phyloP scores from a whole-genome alignment of 345 rosid genomes.

The Ceriops tagal region DNA sequence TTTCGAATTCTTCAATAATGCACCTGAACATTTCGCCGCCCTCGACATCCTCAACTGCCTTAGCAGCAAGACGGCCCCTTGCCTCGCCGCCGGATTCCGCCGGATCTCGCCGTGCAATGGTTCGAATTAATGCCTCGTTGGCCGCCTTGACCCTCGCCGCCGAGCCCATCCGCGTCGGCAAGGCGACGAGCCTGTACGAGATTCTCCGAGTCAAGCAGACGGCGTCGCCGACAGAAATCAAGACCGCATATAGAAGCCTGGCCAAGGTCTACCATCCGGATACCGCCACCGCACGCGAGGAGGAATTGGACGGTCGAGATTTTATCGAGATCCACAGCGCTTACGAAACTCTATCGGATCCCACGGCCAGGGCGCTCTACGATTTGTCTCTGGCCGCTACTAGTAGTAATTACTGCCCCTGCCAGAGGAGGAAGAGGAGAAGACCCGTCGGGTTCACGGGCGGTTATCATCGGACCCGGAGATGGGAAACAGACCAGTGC shows the following conservation, averaged over 20 bases:
- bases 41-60: too few relatives aligned
- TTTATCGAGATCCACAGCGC: constrained; percentile 74
- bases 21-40: too few relatives aligned
- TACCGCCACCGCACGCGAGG: constrained; percentile 24
- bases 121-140: constrained; percentile 4
- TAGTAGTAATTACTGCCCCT: background rate
- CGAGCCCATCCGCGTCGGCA: background rate
- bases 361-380: constrained; percentile 61
- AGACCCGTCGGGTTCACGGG: constrained; percentile 16
- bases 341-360: constrained; percentile 70
- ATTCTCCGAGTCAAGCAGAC: constrained; percentile 20
- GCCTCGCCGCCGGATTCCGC: background rate
- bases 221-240: constrained; percentile 18
- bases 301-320: constrained; percentile 43
- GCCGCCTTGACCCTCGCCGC: background rate
- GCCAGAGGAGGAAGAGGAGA: background rate
- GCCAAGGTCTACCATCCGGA: constrained; percentile 69
- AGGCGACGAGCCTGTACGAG: constrained; percentile 18
- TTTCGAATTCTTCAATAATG: too few relatives aligned
- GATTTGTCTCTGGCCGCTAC: constrained; percentile 45
- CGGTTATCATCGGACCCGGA: constrained; percentile 40
- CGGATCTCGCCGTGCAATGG: background rate
- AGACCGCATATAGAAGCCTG: constrained; percentile 26
- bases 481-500: constrained; percentile 96
- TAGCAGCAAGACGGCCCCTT: too few relatives aligned